Evolutionary conservation across 208 protist species (phyloP), one percentile per base, ranked within the genome.

Genomic region (Leishmania gerbilli): DNA sequence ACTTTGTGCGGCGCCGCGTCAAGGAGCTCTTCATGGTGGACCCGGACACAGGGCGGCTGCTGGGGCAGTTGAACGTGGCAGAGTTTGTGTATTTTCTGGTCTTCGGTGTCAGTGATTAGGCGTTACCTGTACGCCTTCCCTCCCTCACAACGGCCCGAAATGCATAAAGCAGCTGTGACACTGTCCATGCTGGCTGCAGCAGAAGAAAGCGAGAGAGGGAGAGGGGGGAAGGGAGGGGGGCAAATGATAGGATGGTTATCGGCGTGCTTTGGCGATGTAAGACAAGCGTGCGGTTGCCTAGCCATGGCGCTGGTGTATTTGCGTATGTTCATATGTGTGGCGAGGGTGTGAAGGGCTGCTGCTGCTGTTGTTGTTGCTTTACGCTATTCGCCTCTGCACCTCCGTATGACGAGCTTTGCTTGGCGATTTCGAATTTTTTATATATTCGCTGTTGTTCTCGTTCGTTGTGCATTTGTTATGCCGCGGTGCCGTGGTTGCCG

Each of bases 21-120:
- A 95, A 94, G 84, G 94, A 96, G 81, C 81, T 97, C 19, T 97
- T 95, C 79, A 81, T 97, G 68, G 94, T 97, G 11, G 92, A 97
- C 81, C 87, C 90, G 0, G 87, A 89, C 76, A 95, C 90, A 3
- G 89, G 87, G 47, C 90, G 90, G 68, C 81, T 97, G 53, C 55
- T 90, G 67, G 94, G 94, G 1, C 94, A 97, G 85, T 72, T 97
- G 58, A 95, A 93, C 68, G 82, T 96, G 0, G 77, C 88, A 0
- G 94, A 97, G 76, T 84, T 97, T 74, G 88, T 96, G 3, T 91
- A 89, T 56, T 93, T 96, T 51, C 74, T 97, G 15, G 94, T 91
- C 17, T 95, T 95, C 83, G 93, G 89, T 65, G 42, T 83, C 11
- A 51, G 31, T 55, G 75, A 76, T 27, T 69, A 67, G 45, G 40